Percentiles rank a stretch among this genome's conserved stretches.
Evolutionary conservation across 805 yeast species (phyloP).

Genomic region (Kurtzmaniella cleridarum): DNA sequence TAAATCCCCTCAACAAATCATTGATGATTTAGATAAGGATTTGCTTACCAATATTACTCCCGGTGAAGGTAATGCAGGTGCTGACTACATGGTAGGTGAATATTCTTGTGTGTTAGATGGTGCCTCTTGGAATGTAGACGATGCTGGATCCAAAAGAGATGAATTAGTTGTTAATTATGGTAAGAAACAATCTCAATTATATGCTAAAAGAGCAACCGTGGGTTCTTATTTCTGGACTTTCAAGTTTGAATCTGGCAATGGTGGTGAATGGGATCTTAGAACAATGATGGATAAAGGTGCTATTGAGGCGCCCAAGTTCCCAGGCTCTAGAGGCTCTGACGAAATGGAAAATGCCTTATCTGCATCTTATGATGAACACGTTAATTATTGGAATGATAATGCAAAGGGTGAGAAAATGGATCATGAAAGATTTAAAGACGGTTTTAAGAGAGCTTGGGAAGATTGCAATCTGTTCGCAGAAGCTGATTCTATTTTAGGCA

Average conservation of each 20-base stretch:
- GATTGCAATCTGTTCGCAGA: conserved; percentile 68
- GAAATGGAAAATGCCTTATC: conserved; percentile 37
- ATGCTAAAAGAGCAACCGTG: conserved; percentile 49
- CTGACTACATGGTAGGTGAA: conserved; percentile 82
- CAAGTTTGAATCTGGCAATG: conserved; percentile 81
- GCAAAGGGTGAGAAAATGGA: conserved; percentile 62
- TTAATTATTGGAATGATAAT: conserved; percentile 61
- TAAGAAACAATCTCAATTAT: conserved; percentile 41
- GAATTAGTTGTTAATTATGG: conserved; percentile 61
- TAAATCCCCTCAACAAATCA: conserved; percentile 61
- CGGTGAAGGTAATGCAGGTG: conserved; percentile 34
- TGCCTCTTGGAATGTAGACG: conserved; percentile 59
- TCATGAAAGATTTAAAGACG: conserved; percentile 77
- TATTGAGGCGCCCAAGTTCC: conserved; percentile 26
- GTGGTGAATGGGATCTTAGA: conserved; percentile 94
- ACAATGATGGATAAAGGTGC: conserved; percentile 68
- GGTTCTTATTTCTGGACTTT: conserved; percentile 91
- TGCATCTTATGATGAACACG: conserved; percentile 42
- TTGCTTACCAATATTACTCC: conserved; percentile 42
- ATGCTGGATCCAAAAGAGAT: conserved; percentile 39
- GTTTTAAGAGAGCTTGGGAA: conserved; percentile 67
- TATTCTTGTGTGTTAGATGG: conserved; percentile 84
- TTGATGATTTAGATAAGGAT: conserved; percentile 47
- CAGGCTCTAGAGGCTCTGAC: conserved; percentile 34
- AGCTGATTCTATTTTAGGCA: conserved; percentile 68